phyloP scores from a whole-genome alignment of 164 flowering plant genomes.

The Cinnamomum chago region DNA sequence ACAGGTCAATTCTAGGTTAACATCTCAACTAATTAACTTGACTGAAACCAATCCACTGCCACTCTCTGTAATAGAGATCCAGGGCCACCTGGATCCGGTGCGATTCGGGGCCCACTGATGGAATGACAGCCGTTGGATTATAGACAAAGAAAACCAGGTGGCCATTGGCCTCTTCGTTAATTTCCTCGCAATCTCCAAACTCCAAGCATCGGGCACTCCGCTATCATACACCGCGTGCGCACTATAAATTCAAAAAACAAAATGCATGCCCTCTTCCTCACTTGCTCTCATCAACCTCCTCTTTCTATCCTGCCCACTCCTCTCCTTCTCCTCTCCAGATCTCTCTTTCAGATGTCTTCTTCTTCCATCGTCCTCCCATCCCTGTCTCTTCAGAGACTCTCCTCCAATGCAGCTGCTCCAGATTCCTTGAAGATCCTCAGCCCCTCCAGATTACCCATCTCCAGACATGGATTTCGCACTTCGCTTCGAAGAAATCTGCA shows the following conservation, averaged over 20 bases:
- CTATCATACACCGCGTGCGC: constrained; percentile 4
- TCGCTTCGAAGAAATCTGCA: constrained; percentile 14
- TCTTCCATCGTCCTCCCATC: constrained; percentile 43
- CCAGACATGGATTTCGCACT: constrained; percentile 24
- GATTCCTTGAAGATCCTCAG: constrained; percentile 18
- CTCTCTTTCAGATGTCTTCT: constrained; percentile 30
- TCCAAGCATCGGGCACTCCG: constrained; percentile 32
- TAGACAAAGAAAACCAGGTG: too few species aligned
- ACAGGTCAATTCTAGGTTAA: too few species aligned
- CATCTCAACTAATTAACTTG: too few species aligned
- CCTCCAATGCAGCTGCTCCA: constrained; percentile 9
- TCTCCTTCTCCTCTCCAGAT: neutral
- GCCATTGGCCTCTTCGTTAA: neutral
- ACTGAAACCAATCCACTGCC: too few species aligned
- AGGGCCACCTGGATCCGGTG: too few species aligned
- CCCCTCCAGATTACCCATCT: constrained; percentile 12
- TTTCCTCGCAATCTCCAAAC: neutral
- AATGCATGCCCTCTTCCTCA: neutral
- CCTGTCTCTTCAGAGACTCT: constrained; percentile 29
- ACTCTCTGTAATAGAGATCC: too few species aligned
- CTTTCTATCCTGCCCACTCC: neutral
- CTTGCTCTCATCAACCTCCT: neutral
- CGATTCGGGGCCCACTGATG: too few species aligned
- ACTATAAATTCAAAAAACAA: constrained; percentile 1
- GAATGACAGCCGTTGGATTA: too few species aligned